Percentiles rank a stretch among this genome's conserved stretches.
Evolutionary conservation across 108 stramenopile species (phyloP).

Genomic region (Skeletonema tropicum): DNA sequence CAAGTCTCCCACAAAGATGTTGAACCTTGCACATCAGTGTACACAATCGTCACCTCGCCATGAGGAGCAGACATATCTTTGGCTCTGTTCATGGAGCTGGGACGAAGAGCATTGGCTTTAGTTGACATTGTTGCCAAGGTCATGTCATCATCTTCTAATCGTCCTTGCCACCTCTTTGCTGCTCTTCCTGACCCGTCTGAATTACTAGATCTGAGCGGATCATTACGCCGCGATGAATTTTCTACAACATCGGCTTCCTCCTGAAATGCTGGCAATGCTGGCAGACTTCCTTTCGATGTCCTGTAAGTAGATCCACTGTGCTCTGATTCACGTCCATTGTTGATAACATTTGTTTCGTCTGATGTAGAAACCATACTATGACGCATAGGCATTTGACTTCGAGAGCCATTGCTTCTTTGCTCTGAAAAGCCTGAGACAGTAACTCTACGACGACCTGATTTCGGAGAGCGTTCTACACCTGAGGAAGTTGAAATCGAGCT

Average conservation of each 20-base stretch:
- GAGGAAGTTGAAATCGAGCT: neutral
- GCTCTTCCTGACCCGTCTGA: neutral
- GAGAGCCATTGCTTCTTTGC: neutral
- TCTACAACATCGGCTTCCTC: neutral
- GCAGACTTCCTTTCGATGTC: neutral
- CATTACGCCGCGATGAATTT: neutral
- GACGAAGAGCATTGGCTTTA: neutral
- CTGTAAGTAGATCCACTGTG: too few species aligned
- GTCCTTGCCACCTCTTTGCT: neutral
- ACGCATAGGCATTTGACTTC: neutral
- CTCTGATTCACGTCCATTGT: neutral
- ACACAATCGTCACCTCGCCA: slow-evolving; percentile 20
- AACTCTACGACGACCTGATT: neutral
- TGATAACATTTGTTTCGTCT: neutral
- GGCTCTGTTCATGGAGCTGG: neutral
- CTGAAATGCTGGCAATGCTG: neutral
- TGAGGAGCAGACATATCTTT: slow-evolving; percentile 3
- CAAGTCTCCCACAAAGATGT: slow-evolving; percentile 51
- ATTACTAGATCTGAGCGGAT: neutral
- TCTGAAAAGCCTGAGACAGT: neutral
- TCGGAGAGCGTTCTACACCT: neutral
- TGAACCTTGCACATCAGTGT: slow-evolving; percentile 48
- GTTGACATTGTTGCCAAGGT: slow-evolving; percentile 1
- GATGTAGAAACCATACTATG: neutral
- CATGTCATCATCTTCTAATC: neutral